A percentile compares a stretch with the other conserved stretches of the same genome.
Conservation (phyloP, 202 grass and related monocot species). For the Panicum virgatum region DNA sequence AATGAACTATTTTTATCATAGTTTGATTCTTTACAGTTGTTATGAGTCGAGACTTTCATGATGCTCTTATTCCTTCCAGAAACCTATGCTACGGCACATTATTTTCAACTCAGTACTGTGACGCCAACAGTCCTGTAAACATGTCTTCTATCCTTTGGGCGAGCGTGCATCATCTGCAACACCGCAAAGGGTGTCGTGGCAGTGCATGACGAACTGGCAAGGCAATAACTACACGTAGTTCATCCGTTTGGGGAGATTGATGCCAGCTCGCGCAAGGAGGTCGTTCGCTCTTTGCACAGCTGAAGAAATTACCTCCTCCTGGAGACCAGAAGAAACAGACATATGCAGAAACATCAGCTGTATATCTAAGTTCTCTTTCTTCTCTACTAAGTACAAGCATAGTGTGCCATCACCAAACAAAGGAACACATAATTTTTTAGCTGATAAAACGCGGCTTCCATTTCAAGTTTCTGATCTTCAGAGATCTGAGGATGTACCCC, state of each 20-base stretch:
- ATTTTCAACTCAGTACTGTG: neutral
- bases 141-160: neutral
- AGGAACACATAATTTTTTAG: neutral
- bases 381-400: neutral
- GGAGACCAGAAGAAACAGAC: constrained; percentile 7
- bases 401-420: neutral
- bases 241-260: constrained; percentile 76
- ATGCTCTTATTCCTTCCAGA: constrained; percentile 12
- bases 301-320: constrained; percentile 67
- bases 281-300: constrained; percentile 56
- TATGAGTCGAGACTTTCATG: constrained; percentile 2
- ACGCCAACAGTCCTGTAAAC: neutral
- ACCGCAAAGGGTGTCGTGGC: neutral
- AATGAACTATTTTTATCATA: too few species aligned
- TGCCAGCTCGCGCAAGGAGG: constrained; percentile 63
- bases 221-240: constrained; percentile 41
- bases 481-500: neutral
- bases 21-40: neutral
- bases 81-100: neutral
- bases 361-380: neutral
- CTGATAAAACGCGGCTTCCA: neutral
- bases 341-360: neutral
- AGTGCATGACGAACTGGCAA: neutral
- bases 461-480: neutral
- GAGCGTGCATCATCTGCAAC: neutral